These are phyloP conservation scores for Seiridium unicorne DNA, from an alignment of 2,329 filamentous ascomycete genomes.

Conservation along the genomic window DNA sequence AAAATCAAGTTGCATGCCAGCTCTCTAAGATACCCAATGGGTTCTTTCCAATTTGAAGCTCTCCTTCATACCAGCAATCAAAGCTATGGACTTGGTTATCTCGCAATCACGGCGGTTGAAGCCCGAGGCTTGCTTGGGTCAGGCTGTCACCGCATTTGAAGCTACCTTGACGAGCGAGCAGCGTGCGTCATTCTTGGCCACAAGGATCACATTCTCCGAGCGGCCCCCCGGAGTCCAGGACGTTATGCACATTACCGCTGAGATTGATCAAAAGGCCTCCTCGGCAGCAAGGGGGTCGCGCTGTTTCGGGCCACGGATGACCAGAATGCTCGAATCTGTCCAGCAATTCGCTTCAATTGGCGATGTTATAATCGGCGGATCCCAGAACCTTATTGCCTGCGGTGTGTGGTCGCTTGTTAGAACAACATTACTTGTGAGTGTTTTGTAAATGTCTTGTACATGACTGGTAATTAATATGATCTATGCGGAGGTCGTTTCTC, in stretches of 20 bases:
- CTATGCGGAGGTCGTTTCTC: not conserved
- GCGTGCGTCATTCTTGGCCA: not conserved
- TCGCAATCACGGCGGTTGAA: no score
- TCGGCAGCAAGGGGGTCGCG: not conserved
- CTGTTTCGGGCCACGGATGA: not conserved
- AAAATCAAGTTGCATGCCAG: no score
- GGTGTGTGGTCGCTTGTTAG: not conserved
- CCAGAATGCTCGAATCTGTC: not conserved
- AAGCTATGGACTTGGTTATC: no score
- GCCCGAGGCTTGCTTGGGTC: not conserved
- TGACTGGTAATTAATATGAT: not conserved
- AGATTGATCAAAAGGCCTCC: not conserved
- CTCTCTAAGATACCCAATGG: no score
- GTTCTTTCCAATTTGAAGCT: no score
- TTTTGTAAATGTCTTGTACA: not conserved
- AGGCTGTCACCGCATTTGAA: not conserved
- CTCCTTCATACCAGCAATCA: no score
- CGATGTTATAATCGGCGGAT: not conserved
- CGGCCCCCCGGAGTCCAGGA: not conserved
- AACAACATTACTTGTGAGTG: not conserved
- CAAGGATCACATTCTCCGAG: not conserved
- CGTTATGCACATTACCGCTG: not conserved
- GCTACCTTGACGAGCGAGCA: not conserved
- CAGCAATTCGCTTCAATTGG: not conserved
- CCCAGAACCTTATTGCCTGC: not conserved